Evolutionary conservation across 75 land plant genomes (phyloP).

Genomic region (Cunninghamia lanceolata): DNA sequence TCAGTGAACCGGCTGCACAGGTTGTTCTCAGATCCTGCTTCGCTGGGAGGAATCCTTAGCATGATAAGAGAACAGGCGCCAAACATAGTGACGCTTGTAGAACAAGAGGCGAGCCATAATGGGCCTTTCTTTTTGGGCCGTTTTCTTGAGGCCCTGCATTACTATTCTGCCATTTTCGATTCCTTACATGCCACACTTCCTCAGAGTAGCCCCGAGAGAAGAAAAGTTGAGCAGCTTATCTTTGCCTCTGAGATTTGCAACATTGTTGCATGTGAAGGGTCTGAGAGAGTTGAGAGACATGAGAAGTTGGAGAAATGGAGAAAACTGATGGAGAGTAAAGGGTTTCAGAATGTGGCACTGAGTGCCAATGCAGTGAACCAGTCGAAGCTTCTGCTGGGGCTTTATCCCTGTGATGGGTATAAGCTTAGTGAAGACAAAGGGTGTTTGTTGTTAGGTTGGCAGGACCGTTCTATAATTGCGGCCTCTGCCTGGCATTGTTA

Average conservation of each 20-base stretch:
- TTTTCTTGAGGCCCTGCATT: slow-evolving; percentile 58
- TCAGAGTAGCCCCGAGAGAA: slow-evolving; percentile 35
- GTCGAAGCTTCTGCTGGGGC: slow-evolving; percentile 54
- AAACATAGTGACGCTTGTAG: slow-evolving; percentile 50
- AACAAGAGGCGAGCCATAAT: slow-evolving; percentile 68
- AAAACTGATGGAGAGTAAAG: slow-evolving; percentile 46
- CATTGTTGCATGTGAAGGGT: slow-evolving; percentile 57
- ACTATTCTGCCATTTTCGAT: slow-evolving; percentile 55
- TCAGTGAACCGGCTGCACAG: slow-evolving; percentile 42
- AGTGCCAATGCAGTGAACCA: slow-evolving; percentile 64
- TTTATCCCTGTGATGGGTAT: slow-evolving; percentile 76
- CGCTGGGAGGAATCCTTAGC: slow-evolving; percentile 28
- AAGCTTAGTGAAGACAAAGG: slow-evolving; percentile 49
- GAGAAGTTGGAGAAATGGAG: slow-evolving; percentile 64
- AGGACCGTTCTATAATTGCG: slow-evolving; percentile 51
- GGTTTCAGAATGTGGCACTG: slow-evolving; percentile 38
- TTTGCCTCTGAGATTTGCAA: slow-evolving; percentile 47
- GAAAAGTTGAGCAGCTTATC: slow-evolving; percentile 47
- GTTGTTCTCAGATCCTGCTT: slow-evolving; percentile 17
- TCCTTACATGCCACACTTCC: slow-evolving; percentile 60
- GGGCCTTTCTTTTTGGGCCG: slow-evolving; percentile 51
- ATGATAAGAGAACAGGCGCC: slow-evolving; percentile 61
- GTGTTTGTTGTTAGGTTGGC: slow-evolving; percentile 71
- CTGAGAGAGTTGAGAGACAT: slow-evolving; percentile 46
- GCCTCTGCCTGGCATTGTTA: slow-evolving; percentile 67